Percentiles rank a stretch among this genome's conserved stretches.
Evolutionary conservation across 768 basidiomycete species (phyloP).

Genomic region (Suillus discolor): DNA sequence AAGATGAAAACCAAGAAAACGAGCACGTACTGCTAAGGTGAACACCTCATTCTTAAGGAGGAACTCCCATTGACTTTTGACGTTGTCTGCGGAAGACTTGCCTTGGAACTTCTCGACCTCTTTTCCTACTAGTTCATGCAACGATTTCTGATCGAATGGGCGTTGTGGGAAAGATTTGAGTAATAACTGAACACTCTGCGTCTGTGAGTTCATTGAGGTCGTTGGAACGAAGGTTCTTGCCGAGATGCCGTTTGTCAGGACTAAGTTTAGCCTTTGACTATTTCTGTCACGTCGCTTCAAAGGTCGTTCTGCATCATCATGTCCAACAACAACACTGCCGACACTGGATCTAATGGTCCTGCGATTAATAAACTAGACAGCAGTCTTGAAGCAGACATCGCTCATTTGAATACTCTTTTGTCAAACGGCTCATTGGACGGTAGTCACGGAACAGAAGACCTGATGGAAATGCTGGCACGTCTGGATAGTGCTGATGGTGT

Average conservation of each 20-base stretch:
- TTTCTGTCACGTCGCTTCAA: neutral
- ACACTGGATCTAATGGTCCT: conserved; percentile 14
- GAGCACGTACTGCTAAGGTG: conserved; percentile 61
- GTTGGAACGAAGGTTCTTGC: conserved; percentile 8
- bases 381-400: conserved; percentile 40
- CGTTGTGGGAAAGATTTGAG: conserved; percentile 53
- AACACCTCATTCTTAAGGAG: conserved; percentile 73
- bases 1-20: neutral
- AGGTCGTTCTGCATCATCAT: conserved; percentile 17
- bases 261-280: neutral
- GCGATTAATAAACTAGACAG: conserved; percentile 7
- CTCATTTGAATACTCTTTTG: conserved; percentile 34
- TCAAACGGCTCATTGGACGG: conserved; percentile 24
- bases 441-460: conserved; percentile 40
- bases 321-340: conserved; percentile 20
- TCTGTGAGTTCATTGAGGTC: conserved; percentile 51
- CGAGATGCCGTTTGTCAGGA: conserved; percentile 25
- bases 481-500: conserved; percentile 61
- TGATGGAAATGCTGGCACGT: conserved; percentile 54
- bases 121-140: conserved; percentile 52
- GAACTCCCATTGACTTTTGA: conserved; percentile 77
- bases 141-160: conserved; percentile 47
- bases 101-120: conserved; percentile 45
- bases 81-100: conserved; percentile 55
- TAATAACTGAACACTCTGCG: conserved; percentile 51